These are phyloP conservation scores for Lathyrus sativus DNA, from an alignment of 306 rosid genomes.

Conservation along the genomic window DNA sequence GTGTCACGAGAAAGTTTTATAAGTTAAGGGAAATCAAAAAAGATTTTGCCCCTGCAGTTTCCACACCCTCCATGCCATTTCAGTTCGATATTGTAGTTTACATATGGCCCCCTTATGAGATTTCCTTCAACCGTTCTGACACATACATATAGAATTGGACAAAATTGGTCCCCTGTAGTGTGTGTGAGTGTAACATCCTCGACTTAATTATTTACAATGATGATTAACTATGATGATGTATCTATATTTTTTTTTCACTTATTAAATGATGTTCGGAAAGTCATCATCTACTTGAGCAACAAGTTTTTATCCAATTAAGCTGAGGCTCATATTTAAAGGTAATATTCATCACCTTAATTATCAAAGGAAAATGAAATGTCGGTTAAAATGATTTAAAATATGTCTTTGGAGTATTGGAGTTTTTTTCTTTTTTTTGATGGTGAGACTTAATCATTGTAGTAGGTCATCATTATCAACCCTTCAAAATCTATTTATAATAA, in stretches of 20 bases:
- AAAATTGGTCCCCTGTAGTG: constrained; percentile 24
- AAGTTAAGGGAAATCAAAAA: constrained; percentile 10
- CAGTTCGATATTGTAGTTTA: not conserved
- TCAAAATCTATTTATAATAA: too few species aligned
- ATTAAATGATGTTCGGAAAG: not conserved
- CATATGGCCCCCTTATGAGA: constrained; percentile 37
- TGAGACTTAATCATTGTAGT: not conserved
- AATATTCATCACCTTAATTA: not conserved
- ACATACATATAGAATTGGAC: constrained; percentile 8
- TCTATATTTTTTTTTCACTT: not conserved
- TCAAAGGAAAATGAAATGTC: not conserved
- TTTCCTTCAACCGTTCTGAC: constrained; percentile 28
- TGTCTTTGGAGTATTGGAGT: not conserved
- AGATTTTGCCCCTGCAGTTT: constrained; percentile 19
- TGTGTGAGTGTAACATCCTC: constrained; percentile 13
- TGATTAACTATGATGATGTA: not conserved
- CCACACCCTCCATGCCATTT: not conserved
- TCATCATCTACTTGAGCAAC: not conserved
- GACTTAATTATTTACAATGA: not conserved
- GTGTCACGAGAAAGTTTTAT: constrained; percentile 37
- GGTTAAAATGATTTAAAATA: not conserved
- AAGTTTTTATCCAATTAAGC: not conserved
- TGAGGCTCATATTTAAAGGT: not conserved
- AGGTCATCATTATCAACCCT: too few species aligned
- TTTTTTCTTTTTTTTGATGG: not conserved